Percentiles rank a stretch among this genome's conserved stretches.
Conservation (phyloP, 768 basidiomycete genomes). For the Russula vinacea region DNA sequence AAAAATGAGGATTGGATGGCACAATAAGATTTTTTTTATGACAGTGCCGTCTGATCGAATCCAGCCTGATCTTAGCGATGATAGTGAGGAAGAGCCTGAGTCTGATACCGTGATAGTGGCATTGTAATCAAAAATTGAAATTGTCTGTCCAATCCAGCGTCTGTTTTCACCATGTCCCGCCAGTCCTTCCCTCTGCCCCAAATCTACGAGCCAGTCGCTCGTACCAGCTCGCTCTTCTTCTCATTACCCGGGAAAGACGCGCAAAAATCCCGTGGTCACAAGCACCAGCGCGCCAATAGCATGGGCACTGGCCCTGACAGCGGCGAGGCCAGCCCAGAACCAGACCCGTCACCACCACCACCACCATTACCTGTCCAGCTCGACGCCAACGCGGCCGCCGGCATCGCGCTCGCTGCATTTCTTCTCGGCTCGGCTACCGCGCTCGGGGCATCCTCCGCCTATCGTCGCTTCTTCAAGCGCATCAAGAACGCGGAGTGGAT, state of each 20-base stretch:
- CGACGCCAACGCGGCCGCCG: neutral
- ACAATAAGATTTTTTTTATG: no score
- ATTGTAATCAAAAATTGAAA: no score
- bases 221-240: neutral
- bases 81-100: no score
- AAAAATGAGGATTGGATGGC: no score
- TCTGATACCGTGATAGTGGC: no score
- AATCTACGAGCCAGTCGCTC: neutral
- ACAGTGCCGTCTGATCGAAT: no score
- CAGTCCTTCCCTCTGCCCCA: neutral
- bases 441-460: constrained; percentile 41
- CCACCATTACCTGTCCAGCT: neutral
- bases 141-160: no score
- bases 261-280: constrained; percentile 47
- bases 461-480: constrained; percentile 53
- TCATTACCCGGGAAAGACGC: constrained; percentile 57
- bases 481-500: constrained; percentile 67
- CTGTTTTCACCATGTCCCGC: neutral
- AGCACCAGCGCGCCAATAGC: constrained; percentile 32
- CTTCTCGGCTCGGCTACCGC: constrained; percentile 32
- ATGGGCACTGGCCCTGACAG: neutral
- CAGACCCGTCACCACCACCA: neutral
- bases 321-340: neutral
- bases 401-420: constrained; percentile 36
- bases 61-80: no score